Evolutionary conservation across 2,329 filamentous ascomycete genomes (phyloP), one percentile per base, ranked within the genome.

Genomic region (Chalaropsis thielavioides): DNA sequence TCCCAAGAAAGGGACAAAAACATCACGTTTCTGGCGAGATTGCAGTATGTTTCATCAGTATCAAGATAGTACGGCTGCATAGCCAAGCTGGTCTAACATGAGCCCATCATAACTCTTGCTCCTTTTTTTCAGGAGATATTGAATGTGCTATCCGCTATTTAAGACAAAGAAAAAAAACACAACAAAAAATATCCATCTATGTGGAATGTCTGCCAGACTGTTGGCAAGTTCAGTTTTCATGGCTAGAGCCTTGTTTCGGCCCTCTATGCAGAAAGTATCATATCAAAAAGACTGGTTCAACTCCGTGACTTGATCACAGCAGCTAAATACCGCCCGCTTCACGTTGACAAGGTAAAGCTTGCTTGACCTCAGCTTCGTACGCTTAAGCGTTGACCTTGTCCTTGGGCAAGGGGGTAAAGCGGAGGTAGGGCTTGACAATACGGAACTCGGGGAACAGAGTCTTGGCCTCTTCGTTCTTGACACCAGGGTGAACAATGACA

Each of bases 401-500:
- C 78, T 84, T 82, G 72, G 83, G 78, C 66, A 87, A 77, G 68
- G 82, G 77, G 54, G 88, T 90, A 76, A 86, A 90, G 74, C 88
- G 81, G 73, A 92, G 80, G 77, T 92, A 88, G 65, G 83, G 83
- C 81, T 86, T 86, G 75, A 86, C 81, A 69, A 81, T 80, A 72
- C 80, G 80, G 76, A 85, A 83, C 69, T 92, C 81, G 68, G 89
- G 89, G 81, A 95, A 96, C 73, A 95, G 85, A 77, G 87, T 85
- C 82, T 86, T 87, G 73, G 91, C 92, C 78, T 94, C 87, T 75
- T 89, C 88, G 68, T 90, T 91, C 74, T 84, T 87, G 74, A 96
- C 84, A 68, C 80, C 81, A 59, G 91, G 90, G 73, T 91, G 90
- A 68, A 96, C 89, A 73, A 96, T 95, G 70, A 96, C 92, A 74